Evolutionary conservation across 108 stramenopile genomes (phyloP).

Genomic region (Parietichytrium sp.): DNA sequence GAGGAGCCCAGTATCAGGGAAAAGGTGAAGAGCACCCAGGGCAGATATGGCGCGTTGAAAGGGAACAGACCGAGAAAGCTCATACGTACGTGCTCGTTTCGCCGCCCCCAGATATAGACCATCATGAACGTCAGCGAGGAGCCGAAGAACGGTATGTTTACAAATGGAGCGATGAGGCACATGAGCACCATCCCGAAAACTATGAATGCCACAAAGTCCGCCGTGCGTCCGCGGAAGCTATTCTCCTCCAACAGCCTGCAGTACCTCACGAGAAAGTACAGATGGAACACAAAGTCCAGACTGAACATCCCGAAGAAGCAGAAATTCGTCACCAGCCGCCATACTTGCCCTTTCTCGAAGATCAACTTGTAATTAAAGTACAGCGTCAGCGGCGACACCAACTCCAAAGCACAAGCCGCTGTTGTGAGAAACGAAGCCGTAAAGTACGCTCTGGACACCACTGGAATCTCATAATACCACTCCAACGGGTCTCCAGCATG

Average conservation of each 20-base stretch:
- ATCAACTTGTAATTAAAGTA: constrained; percentile 80
- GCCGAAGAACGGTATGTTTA: constrained; percentile 82
- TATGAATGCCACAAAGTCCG: constrained; percentile 86
- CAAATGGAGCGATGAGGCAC: constrained; percentile 74
- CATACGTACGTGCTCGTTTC: constrained; percentile 71
- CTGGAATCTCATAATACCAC: constrained; percentile 94
- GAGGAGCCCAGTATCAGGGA: constrained; percentile 78
- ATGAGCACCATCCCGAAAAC: constrained; percentile 80
- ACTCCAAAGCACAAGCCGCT: constrained; percentile 65
- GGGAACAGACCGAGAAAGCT: constrained; percentile 84
- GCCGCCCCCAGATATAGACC: constrained; percentile 88
- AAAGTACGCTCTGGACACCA: constrained; percentile 86
- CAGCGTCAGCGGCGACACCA: constrained; percentile 60
- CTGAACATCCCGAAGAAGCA: constrained; percentile 94
- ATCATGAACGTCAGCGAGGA: constrained; percentile 94
- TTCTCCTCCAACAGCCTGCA: constrained; percentile 91
- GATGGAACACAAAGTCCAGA: constrained; percentile 95
- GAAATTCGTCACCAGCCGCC: constrained; percentile 89
- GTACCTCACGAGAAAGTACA: constrained; percentile 95
- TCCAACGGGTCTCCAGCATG: constrained; percentile 22
- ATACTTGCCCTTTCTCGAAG: constrained; percentile 81
- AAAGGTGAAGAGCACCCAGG: constrained; percentile 92
- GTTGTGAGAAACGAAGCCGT: constrained; percentile 90
- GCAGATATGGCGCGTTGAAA: constrained; percentile 91
- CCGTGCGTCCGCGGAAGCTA: constrained; percentile 85